These are phyloP conservation scores for Phytophthora rubi DNA, from an alignment of 352 stramenopile genomes.

Conservation along the genomic window DNA sequence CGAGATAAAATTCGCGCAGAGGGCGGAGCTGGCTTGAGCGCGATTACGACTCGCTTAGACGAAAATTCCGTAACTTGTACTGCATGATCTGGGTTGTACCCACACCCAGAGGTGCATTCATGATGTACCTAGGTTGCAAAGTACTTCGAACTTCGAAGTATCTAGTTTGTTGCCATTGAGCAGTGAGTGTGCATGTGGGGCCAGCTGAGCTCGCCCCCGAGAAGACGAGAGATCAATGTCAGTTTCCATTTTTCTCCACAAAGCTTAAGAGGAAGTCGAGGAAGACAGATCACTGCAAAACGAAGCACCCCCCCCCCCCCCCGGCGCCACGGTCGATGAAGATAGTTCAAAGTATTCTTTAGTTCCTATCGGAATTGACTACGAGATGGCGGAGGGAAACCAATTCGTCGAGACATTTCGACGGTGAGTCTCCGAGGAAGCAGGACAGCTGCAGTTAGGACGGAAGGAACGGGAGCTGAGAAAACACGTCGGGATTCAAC, in stretches of 20 bases:
- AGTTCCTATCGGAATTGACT: slow-evolving; percentile 2
- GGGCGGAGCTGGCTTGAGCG: too few species aligned
- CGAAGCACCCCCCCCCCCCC: too few species aligned
- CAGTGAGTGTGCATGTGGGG: too few species aligned
- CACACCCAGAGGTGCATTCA: neutral
- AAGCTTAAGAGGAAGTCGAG: neutral
- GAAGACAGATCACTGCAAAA: neutral
- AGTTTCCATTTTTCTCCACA: too few species aligned
- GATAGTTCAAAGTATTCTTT: slow-evolving; percentile 6
- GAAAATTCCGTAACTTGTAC: too few species aligned
- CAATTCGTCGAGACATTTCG: slow-evolving; percentile 4
- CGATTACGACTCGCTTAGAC: too few species aligned
- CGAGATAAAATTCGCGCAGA: too few species aligned
- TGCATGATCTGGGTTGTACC: slow-evolving; percentile 3
- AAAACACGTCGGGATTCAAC: neutral
- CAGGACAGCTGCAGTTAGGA: neutral
- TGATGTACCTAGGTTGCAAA: neutral
- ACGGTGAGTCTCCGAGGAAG: neutral
- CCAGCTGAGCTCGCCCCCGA: too few species aligned
- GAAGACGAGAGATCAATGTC: too few species aligned
- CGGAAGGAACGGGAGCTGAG: neutral
- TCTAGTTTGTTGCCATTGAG: too few species aligned
- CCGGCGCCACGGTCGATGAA: slow-evolving; percentile 7
- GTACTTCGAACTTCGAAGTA: neutral
- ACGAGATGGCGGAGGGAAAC: neutral